Base-by-base conservation (phyloP, 2,329 filamentous ascomycete species). In the Ophiostoma himal-ulmi region DNA sequence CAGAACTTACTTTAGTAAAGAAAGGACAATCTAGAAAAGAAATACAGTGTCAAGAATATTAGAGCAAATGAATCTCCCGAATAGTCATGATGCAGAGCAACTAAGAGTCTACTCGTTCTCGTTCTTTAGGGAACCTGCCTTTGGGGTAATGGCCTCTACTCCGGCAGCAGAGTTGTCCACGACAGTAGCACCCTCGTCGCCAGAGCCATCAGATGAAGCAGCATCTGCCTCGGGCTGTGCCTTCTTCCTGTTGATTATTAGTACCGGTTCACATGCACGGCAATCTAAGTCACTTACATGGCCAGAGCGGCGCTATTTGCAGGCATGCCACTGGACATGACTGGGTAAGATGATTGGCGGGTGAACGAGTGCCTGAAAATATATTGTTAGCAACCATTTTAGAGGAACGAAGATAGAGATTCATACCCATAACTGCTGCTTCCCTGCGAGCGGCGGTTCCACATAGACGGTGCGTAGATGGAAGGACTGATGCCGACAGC, bases 401-500 rank as follows among this genome's bases (percentile, higher is more conserved):
- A 11, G 64, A 54, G 17, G 17, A 10, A 3, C 26, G n/a, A 64
- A n/a, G 30, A 37, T 17, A 20, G 8, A 4, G 34, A 10, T 30
- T 68, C 75, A 36, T 71, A 79, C 78, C 73, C 74, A 39, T 73
- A 71, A 6, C 65, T 60, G 44, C 69, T 68, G 44, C 39, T 70
- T 5, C 69, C 69, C 41, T 74, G 75, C 30, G 75, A 73, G 54
- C 76, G 75, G 71, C 79, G 80, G 75, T 77, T 80, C 77, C 80
- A 82, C 39, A 76, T 75, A 13, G 77, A 73, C 69, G 80, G 78
- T 62, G 77, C 79, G 72, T 83, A 83, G 73, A 85, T 82, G 69
- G 80, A 80, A 13, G 84, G 83, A 69, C 81, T 83, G 75, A 88
- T 81, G 20, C 86, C 84, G 68, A 89, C 86, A 72, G 85, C 83